Evolutionary conservation across 805 yeast species (phyloP).

Genomic region (Wickerhamiella bombiphila): DNA sequence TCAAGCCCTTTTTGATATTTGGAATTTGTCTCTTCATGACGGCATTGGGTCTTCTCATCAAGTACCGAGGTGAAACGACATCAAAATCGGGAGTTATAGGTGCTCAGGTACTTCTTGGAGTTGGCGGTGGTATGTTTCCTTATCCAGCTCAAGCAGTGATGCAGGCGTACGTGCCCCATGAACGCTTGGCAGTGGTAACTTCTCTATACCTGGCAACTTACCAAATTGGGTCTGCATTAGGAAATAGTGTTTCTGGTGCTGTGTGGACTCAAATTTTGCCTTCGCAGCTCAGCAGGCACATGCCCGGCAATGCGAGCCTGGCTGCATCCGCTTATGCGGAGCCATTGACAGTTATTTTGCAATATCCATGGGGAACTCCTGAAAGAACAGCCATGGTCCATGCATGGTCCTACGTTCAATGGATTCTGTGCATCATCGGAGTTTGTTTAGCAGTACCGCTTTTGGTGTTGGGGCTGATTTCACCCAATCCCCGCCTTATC

Average conservation of each 20-base stretch:
- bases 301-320: conserved; percentile 25
- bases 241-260: conserved; percentile 52
- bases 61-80: conserved; percentile 41
- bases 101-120: conserved; percentile 47
- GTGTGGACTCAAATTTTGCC: conserved; percentile 53
- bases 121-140: conserved; percentile 63
- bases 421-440: conserved; percentile 42
- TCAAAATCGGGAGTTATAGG: conserved; percentile 46
- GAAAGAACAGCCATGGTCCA: conserved; percentile 42
- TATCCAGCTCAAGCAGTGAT: conserved; percentile 49
- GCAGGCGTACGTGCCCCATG: conserved; percentile 45
- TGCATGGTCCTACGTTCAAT: conserved; percentile 47
- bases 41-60: conserved; percentile 44
- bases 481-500: conserved; percentile 38
- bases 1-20: conserved; percentile 44
- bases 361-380: conserved; percentile 48
- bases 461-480: conserved; percentile 31
- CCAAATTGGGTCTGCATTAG: conserved; percentile 50
- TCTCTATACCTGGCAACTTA: conserved; percentile 44
- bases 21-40: conserved; percentile 47
- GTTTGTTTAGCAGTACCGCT: conserved; percentile 39
- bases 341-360: conserved; percentile 37
- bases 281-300: conserved; percentile 26
- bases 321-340: conserved; percentile 35
- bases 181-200: conserved; percentile 47